Percentiles rank a stretch among this genome's conserved stretches.
Conservation (phyloP, 148 eudicot species). For the Vaccinium vitisidaea region DNA sequence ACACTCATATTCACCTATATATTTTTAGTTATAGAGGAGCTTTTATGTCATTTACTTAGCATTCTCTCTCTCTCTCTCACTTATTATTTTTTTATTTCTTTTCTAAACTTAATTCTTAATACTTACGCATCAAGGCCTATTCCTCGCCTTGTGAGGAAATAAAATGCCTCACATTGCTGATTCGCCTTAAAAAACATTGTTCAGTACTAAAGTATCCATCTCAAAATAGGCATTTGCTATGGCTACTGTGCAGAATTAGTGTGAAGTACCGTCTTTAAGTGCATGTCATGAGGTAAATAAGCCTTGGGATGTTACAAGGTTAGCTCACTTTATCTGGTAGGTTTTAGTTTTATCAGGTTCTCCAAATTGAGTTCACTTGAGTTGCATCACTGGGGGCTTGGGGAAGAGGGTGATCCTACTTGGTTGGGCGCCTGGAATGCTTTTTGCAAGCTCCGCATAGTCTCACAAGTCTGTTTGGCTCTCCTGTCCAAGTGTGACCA, state of each 20-base stretch:
- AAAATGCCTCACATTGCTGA: neutral
- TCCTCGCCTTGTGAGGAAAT: neutral
- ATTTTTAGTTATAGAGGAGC: neutral
- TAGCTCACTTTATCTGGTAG: neutral
- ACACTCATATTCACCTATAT: neutral
- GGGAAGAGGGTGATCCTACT: neutral
- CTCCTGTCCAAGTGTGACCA: neutral
- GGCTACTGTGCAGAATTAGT: neutral
- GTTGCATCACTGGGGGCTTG: no score
- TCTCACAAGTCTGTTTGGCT: neutral
- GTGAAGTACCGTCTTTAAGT: neutral
- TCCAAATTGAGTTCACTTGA: neutral
- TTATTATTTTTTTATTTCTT: neutral
- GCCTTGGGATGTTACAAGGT: neutral
- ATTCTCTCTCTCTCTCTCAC: neutral
- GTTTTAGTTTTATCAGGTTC: neutral
- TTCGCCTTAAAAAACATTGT: neutral
- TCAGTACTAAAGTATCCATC: neutral
- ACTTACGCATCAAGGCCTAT: neutral
- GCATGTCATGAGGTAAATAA: neutral
- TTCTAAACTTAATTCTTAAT: neutral
- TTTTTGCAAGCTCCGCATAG: neutral
- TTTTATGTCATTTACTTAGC: neutral
- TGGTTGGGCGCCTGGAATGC: neutral
- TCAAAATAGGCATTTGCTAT: neutral